Evolutionary conservation across 306 rosid species (phyloP), one percentile per base, ranked within the genome.

Genomic region (Malus orientalis): DNA sequence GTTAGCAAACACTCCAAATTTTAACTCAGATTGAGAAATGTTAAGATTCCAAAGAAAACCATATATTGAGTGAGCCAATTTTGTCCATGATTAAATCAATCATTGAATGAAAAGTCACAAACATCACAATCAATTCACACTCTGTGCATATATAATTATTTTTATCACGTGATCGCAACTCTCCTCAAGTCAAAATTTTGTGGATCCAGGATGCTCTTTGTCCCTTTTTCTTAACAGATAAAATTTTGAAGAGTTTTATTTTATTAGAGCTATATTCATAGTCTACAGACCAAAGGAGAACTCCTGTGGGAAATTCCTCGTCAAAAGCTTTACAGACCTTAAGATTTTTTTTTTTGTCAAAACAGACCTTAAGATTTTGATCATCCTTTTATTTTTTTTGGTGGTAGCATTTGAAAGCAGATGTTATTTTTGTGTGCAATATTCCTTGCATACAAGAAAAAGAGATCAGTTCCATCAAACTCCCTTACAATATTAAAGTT

Each of bases 121-220:
- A 65, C 44, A 61, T 77, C 81, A 22, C 79, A 77, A 69, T 77
- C 81, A 36, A 42, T 67, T 76, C 81, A 77, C 75, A 67, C 66
- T 65, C 40, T 76, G 77, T 70, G 22, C 78, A 49, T 14, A 49
- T 13, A 75, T 27, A 71, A 20, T 54, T 78, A 16, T 64, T 70
- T 38, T 72, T 47, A 8, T 38, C 81, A 73, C 79, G 81, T 73
- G 76, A 60, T 67, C 57, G 11, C 30, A 36, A 8, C 29, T 70
- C 27, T 20, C 8, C 23, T 33, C 68, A 9, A 73, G 75, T 81
- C 75, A 49, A 79, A 66, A 23, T 19, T 55, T 73, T 55, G 65
- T 33, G 65, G 75, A 71, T 71, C 49, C 65, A 54, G 61, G 74
- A 29, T 71, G 9, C 38, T 11, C 45, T 30, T 29, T 30, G 12